These are phyloP conservation scores for Hanseniaspora vineae DNA, from an alignment of 805 yeast genomes.

Conservation along the genomic window DNA sequence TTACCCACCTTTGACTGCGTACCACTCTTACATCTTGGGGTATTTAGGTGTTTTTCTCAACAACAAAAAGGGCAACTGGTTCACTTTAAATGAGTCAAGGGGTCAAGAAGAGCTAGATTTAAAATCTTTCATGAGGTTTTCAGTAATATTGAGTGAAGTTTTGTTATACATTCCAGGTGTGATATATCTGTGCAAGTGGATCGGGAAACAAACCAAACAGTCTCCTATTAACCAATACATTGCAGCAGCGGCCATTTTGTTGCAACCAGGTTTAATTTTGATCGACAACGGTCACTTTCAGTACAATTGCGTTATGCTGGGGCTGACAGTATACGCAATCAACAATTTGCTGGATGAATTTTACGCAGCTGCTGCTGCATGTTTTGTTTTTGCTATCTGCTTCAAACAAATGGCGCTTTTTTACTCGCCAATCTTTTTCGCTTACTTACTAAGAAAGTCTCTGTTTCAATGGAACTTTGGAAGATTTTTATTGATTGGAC, in stretches of 20 bases:
- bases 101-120: slow-evolving; percentile 58
- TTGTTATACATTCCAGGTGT: slow-evolving; percentile 71
- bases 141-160: slow-evolving; percentile 66
- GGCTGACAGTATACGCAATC: slow-evolving; percentile 59
- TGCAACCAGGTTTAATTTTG: slow-evolving; percentile 70
- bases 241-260: slow-evolving; percentile 64
- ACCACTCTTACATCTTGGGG: slow-evolving; percentile 76
- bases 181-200: slow-evolving; percentile 53
- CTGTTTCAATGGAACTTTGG: slow-evolving; percentile 35
- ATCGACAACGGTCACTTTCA: slow-evolving; percentile 98
- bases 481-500: slow-evolving; percentile 47
- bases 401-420: slow-evolving; percentile 95
- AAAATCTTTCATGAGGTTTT: slow-evolving; percentile 74
- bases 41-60: slow-evolving; percentile 52
- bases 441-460: slow-evolving; percentile 52
- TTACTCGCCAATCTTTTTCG: slow-evolving; percentile 81
- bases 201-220: slow-evolving; percentile 35
- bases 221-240: slow-evolving; percentile 66
- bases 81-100: slow-evolving; percentile 55
- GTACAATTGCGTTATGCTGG: slow-evolving; percentile 89
- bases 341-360: slow-evolving; percentile 52
- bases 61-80: slow-evolving; percentile 54
- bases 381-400: slow-evolving; percentile 64
- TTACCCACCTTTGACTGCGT: slow-evolving; percentile 95
- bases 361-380: slow-evolving; percentile 54